phyloP scores from a whole-genome alignment of 257 asterid genomes.

The Scutellaria barbata region DNA sequence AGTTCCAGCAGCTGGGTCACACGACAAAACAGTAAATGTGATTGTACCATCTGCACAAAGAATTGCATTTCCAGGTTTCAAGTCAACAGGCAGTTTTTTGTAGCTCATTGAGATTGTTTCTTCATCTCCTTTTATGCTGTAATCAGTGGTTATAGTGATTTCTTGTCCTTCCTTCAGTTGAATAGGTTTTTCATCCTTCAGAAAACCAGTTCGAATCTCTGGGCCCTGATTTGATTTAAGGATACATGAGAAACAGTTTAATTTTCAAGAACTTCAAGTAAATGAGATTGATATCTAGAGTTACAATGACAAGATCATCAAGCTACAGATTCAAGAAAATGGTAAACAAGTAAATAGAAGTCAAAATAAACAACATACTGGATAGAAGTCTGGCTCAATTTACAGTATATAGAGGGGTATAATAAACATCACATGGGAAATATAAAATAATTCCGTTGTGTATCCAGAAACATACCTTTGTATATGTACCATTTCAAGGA shows the following conservation, averaged over 20 bases:
- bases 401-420: neutral
- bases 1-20: constrained; percentile 64
- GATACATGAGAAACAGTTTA: constrained; percentile 21
- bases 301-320: constrained; percentile 11
- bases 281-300: neutral
- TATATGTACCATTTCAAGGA: neutral
- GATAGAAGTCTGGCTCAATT: neutral
- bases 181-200: constrained; percentile 71
- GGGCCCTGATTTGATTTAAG: constrained; percentile 61
- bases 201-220: constrained; percentile 86
- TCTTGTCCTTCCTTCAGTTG: constrained; percentile 81
- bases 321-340: constrained; percentile 2
- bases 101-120: constrained; percentile 76
- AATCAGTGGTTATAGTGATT: constrained; percentile 71
- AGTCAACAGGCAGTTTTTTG: constrained; percentile 67
- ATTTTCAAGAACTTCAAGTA: neutral
- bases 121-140: constrained; percentile 73
- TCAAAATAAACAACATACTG: neutral
- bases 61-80: constrained; percentile 72
- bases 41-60: constrained; percentile 87
- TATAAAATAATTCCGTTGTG: neutral
- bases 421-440: neutral
- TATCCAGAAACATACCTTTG: neutral
- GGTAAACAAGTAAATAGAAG: neutral
- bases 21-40: constrained; percentile 69